phyloP scores from a whole-genome alignment of 2,329 filamentous ascomycete species.

The Diatrype stigma region DNA sequence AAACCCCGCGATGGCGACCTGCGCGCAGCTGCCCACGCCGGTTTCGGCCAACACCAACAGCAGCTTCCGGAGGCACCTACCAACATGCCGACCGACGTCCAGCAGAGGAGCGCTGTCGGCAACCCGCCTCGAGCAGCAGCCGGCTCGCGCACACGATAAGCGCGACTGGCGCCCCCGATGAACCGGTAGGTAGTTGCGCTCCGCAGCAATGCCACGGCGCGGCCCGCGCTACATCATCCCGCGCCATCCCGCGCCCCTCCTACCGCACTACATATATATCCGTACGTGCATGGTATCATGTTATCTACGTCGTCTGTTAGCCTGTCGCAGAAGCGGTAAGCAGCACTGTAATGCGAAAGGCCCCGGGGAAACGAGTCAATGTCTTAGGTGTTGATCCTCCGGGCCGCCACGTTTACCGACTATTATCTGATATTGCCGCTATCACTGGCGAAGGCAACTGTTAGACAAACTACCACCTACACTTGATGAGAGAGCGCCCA shows the following conservation, averaged over 20 bases:
- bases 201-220: constrained; percentile 9
- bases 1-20: constrained; percentile 12
- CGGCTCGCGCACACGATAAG: constrained; percentile 15
- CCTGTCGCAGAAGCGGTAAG: too few relatives aligned
- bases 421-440: too few relatives aligned
- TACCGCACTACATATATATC: too few relatives aligned
- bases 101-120: constrained; percentile 8
- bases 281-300: too few relatives aligned
- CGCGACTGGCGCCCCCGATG: constrained; percentile 16
- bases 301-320: too few relatives aligned
- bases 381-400: too few relatives aligned
- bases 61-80: constrained; percentile 17
- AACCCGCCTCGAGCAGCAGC: constrained; percentile 3
- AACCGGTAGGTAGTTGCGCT: constrained; percentile 21
- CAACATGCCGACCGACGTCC: constrained; percentile 19
- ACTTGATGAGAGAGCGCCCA: too few relatives aligned
- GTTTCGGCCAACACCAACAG: constrained; percentile 10
- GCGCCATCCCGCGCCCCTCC: constrained; percentile 13
- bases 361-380: too few relatives aligned
- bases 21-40: constrained; percentile 11
- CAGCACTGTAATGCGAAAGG: too few relatives aligned
- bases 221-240: constrained; percentile 9
- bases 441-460: too few relatives aligned
- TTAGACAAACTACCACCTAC: too few relatives aligned
- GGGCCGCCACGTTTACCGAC: too few relatives aligned